A percentile compares a stretch with the other conserved stretches of the same genome.
Conservation (phyloP, 176 grass and related monocot species). For the Eleusine coracana region DNA sequence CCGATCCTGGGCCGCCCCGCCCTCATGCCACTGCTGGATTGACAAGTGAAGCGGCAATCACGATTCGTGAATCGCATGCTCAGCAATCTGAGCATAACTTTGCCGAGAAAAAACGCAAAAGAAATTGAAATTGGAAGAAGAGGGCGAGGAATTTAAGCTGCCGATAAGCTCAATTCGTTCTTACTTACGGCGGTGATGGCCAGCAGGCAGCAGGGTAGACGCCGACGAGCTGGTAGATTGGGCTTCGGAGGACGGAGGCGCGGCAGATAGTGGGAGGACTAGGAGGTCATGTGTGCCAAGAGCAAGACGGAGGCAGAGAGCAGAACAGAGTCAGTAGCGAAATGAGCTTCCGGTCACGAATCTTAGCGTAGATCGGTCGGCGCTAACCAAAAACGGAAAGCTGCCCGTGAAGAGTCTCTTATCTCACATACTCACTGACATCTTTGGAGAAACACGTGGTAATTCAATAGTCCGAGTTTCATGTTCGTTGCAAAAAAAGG, state of each 20-base stretch:
- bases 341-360: not conserved
- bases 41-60: not conserved
- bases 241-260: not conserved
- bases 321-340: not conserved
- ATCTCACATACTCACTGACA: not conserved
- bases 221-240: not conserved
- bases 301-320: not conserved
- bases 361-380: conserved; percentile 4
- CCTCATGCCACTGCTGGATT: conserved; percentile 32
- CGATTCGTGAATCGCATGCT: not conserved
- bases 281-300: not conserved
- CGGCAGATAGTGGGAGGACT: not conserved
- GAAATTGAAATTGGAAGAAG: not conserved
- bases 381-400: not conserved
- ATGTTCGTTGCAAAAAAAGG: not conserved
- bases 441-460: not conserved
- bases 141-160: not conserved
- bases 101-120: not conserved
- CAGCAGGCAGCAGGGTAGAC: not conserved
- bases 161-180: not conserved
- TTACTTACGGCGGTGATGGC: not conserved
- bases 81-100: conserved; percentile 8
- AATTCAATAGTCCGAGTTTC: not conserved
- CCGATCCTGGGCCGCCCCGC: conserved; percentile 52
- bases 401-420: not conserved